Base-by-base conservation (phyloP, 2,329 filamentous ascomycete genomes). In the Colletotrichum abscissum region DNA sequence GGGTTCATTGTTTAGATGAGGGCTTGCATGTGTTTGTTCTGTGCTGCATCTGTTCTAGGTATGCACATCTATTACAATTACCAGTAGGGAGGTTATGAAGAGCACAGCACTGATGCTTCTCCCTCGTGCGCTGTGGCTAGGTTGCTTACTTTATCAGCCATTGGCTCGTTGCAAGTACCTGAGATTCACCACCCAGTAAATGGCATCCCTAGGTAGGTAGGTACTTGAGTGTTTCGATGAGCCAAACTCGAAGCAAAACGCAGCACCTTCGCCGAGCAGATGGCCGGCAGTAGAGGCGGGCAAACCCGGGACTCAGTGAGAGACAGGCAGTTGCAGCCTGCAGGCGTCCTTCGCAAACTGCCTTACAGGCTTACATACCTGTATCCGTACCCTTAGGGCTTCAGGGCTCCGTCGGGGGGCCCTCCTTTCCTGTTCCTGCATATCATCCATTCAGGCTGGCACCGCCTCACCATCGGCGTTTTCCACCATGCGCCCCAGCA, bases 371-470 rank as follows among this genome's bases (percentile, higher is more conserved):
- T 16, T 42, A 42, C 38, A 35, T 12, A 35, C 33, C 33, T 35
- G 33, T 35, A 35, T 35, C 33, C 33, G 33, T 35, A 35, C 33
- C 11, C 6, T 49, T 24, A 55, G 52, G 33, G 52, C 11, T 59
- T 56, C 49, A 58, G 38, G 22, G 52, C 26, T 55, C 30, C 35
- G 28, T 59, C 24, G n/a, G 42, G 14, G 42, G 42, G 8, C 42
- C 42, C 42, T 46, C 42, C 19, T 46, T 46, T 46, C 42, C 42
- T 46, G 22, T 66, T 69, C 63, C 68, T 71, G 56, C 63, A 71
- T 71, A 35, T 30, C 19, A n/a, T 49, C 42, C 52, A 14, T n/a
- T 7, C 22, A 14, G 52, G 26, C 52, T 28, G 24, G 26, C 22
- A 24, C 22, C 52, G 52, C 52, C 52, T 55, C 52, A 11, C 22